Evolutionary conservation across 2,329 filamentous ascomycete genomes (phyloP).

Genomic region (Cordyceps farinosa): DNA sequence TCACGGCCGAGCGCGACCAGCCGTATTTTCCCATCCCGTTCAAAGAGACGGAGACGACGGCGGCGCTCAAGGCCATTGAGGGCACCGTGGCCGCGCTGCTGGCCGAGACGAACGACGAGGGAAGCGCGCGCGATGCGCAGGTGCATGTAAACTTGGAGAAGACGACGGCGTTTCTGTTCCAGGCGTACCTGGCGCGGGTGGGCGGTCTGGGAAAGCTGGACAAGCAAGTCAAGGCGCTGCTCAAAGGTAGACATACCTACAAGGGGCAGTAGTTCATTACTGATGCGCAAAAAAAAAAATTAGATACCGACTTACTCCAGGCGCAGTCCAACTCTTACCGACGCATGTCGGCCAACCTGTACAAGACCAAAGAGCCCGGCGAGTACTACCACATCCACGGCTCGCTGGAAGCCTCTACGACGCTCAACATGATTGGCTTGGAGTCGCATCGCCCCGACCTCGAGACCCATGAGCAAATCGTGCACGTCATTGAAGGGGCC

Average conservation of each 20-base stretch:
- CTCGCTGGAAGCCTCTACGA: slow-evolving; percentile 67
- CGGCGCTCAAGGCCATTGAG: slow-evolving; percentile 44
- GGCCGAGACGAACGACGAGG: slow-evolving; percentile 26
- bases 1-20: slow-evolving; percentile 33
- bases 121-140: slow-evolving; percentile 14
- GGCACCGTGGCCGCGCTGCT: slow-evolving; percentile 32
- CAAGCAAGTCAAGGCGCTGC: slow-evolving; percentile 28
- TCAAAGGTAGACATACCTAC: slow-evolving; percentile 27
- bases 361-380: slow-evolving; percentile 61
- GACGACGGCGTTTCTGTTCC: slow-evolving; percentile 41
- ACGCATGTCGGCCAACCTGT: slow-evolving; percentile 69
- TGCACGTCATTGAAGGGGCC: slow-evolving; percentile 55
- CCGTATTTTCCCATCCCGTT: slow-evolving; percentile 47
- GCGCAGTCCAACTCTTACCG: slow-evolving; percentile 71
- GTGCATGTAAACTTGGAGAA: slow-evolving; percentile 36
- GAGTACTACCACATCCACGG: slow-evolving; percentile 74
- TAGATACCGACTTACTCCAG: slow-evolving; percentile 67
- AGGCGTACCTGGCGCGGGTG: slow-evolving; percentile 35
- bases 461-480: slow-evolving; percentile 56
- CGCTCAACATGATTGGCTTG: slow-evolving; percentile 66
- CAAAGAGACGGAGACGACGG: slow-evolving; percentile 43
- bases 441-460: slow-evolving; percentile 58
- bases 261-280: no score
- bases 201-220: slow-evolving; percentile 39
- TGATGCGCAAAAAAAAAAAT: neutral